phyloP scores from a whole-genome alignment of 176 grass and related monocot species.

The Carex littledalei region DNA sequence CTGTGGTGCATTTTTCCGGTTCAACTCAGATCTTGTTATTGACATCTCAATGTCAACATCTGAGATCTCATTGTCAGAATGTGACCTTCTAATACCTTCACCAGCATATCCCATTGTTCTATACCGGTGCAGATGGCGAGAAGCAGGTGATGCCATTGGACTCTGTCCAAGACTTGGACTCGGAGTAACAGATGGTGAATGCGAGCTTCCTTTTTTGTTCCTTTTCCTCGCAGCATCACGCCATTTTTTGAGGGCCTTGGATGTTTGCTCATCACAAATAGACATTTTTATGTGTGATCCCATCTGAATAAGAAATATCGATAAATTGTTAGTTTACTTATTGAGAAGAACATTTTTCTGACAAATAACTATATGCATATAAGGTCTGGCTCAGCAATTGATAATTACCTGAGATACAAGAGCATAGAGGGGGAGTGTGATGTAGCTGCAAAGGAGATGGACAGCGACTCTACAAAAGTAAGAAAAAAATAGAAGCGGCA shows the following conservation, averaged over 20 bases:
- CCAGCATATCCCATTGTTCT: constrained; percentile 50
- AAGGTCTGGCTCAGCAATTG: background rate
- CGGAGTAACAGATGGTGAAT: constrained; percentile 23
- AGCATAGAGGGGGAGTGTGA: constrained; percentile 87
- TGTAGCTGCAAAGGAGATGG: constrained; percentile 91
- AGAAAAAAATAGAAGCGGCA: background rate
- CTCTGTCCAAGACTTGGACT: constrained; percentile 34
- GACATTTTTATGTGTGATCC: constrained; percentile 86
- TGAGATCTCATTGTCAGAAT: constrained; percentile 44
- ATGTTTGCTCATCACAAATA: constrained; percentile 86
- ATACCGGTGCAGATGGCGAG: constrained; percentile 44
- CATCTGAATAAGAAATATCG: constrained; percentile 45
- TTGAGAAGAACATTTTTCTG: background rate
- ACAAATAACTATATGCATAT: background rate
- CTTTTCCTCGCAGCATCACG: constrained; percentile 44
- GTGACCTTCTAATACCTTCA: constrained; percentile 12
- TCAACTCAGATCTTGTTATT: constrained; percentile 26
- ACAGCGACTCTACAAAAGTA: constrained; percentile 35
- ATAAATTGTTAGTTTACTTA: background rate
- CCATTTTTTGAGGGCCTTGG: constrained; percentile 69
- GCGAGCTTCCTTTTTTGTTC: background rate
- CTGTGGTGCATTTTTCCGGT: background rate
- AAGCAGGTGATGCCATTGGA: constrained; percentile 17
- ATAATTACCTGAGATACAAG: constrained; percentile 71
- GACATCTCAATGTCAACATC: constrained; percentile 37